Evolutionary conservation across 805 yeast species (phyloP), one percentile per base, ranked within the genome.

Genomic region (Kazachstania bromeliacearum): DNA sequence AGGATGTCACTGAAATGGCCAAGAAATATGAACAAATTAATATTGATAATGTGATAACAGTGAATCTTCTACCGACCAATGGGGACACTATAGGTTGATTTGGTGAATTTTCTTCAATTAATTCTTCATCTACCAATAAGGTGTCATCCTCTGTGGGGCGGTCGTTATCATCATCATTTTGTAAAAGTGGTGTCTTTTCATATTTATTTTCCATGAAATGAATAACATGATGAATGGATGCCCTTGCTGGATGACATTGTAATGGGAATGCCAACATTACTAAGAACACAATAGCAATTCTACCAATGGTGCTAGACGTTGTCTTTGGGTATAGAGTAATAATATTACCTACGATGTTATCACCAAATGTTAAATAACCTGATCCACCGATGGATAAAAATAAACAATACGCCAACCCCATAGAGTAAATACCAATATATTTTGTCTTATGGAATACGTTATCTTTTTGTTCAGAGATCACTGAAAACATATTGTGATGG

Each of bases 401-500:
- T 18, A 85, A 62, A 0, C 56, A 36, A 40, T 77, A 64, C 1
- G 95, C 83, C 4, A 73, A 55, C 1, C 70, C 64, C 41, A 85
- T 72, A 1, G 88, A 76, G 7, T 60, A 43, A 14, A 57, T 41
- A 16, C 79, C 71, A 26, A 84, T 67, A 14, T 50, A 58, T 38
- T 66, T 60, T 41, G 77, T 63, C 23, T 62, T 64, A 5, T 52
- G 40, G n/a, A 71, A 60, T 0, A 80, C 62, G 42, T 69, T 70
- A 45, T 75, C 75, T 21, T 57, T 60, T 20, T 88, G 70, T 61
- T 89, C 97, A 50, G 88, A 89, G 37, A 87, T 73, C 37, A 88
- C 73, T 1, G 95, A 76, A 50, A 85, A 85, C 85, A 85, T 85
- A 61, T 89, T 89, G 58, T 89, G 96, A 53, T 89, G 96, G 50